Evolutionary conservation across 2,329 filamentous ascomycete species (phyloP).

Genomic region (Fusarium tricinctum): DNA sequence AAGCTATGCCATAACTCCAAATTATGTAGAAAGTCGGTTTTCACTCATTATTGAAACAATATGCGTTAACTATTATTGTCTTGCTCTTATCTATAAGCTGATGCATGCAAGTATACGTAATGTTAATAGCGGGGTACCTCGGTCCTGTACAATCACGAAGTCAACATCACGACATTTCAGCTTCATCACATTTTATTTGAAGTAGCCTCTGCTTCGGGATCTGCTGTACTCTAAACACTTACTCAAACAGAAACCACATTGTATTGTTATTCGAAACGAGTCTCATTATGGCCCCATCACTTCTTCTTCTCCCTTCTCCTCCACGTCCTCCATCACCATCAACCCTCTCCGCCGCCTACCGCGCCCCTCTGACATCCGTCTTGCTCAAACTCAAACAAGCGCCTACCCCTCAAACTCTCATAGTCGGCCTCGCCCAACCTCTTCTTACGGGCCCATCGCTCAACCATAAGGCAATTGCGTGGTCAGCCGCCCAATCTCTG

Average conservation of each 20-base stretch:
- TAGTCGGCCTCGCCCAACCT: constrained; percentile 73
- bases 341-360: constrained; percentile 71
- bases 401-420: constrained; percentile 55
- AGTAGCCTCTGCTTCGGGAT: neutral
- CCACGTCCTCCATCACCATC: constrained; percentile 67
- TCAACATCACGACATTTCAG: neutral
- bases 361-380: constrained; percentile 67
- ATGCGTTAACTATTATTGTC: neutral
- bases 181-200: neutral
- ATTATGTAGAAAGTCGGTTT: neutral
- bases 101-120: neutral
- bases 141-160: neutral
- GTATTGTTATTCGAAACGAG: neutral
- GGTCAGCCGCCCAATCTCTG: constrained; percentile 78
- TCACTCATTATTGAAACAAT: fast-evolving
- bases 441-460: constrained; percentile 68
- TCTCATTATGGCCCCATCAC: constrained; percentile 41
- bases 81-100: neutral
- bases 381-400: constrained; percentile 62
- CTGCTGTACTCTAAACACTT: neutral
- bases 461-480: constrained; percentile 64
- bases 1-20: neutral
- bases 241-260: neutral
- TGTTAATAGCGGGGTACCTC: neutral
- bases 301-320: constrained; percentile 75